Evolutionary conservation across 495 filamentous ascomycete genomes (phyloP).

Genomic region (Xylaria bambusicola): DNA sequence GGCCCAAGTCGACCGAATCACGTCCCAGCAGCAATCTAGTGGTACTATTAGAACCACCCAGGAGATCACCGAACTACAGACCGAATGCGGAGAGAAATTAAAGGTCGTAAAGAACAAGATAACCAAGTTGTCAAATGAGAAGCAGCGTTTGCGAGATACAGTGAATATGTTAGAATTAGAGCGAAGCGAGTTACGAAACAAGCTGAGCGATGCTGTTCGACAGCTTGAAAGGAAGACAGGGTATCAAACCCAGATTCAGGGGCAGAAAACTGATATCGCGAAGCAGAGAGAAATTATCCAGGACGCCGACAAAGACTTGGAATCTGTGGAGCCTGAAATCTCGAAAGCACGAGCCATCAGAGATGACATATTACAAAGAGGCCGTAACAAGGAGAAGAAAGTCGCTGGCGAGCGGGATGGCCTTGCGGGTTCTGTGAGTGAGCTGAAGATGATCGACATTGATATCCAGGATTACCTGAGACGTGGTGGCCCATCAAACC

Average conservation of each 20-base stretch:
- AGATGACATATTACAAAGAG: conserved; percentile 72
- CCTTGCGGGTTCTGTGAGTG: conserved; percentile 69
- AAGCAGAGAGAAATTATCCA: conserved; percentile 69
- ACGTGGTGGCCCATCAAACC: conserved; percentile 70
- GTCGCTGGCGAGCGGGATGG: conserved; percentile 70
- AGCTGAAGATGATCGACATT: conserved; percentile 71
- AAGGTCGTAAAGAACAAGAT: conserved; percentile 62
- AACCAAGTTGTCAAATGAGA: conserved; percentile 64
- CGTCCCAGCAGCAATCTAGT: conserved; percentile 68
- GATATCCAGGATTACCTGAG: conserved; percentile 82
- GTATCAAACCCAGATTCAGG: conserved; percentile 67
- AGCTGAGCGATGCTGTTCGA: conserved; percentile 66
- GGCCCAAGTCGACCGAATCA: conserved; percentile 68
- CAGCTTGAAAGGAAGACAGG: conserved; percentile 76
- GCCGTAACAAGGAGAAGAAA: conserved; percentile 70
- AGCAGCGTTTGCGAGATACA: conserved; percentile 67
- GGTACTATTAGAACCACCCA: conserved; percentile 68
- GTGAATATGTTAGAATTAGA: conserved; percentile 72
- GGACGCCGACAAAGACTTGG: conserved; percentile 67
- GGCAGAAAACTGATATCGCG: conserved; percentile 64
- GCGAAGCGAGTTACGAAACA: conserved; percentile 66
- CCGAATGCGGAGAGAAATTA: conserved; percentile 65
- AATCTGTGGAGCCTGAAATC: conserved; percentile 69
- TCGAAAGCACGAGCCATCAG: conserved; percentile 69
- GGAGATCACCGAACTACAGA: conserved; percentile 78